Base-by-base conservation (phyloP, 2,329 filamentous ascomycete species). In the Ascochyta lentis region DNA sequence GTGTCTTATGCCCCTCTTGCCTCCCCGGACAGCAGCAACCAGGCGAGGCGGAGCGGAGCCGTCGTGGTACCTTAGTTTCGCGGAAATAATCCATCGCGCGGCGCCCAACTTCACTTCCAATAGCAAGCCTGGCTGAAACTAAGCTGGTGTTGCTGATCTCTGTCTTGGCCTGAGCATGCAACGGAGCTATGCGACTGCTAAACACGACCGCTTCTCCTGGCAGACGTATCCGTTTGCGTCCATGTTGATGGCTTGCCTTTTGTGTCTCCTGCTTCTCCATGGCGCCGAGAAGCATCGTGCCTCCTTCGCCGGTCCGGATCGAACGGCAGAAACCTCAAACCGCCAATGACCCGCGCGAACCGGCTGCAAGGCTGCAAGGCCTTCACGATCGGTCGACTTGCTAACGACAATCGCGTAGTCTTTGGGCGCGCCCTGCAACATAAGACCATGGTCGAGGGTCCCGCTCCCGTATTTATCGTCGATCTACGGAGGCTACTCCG, bases 121-220 rank as follows among this genome's bases (percentile, higher is more conserved):
- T 50, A 56, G 61, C 58, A 70, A 64, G 64, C 60, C 49, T 65
- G 61, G 63, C 67, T 70, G 69, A 69, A 71, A 70, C 69, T 16
- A 58, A 51, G 33, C 44, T 59, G 44, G 59, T 50, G 43, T 49
- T 58, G 63, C 53, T 61, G 63, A 66, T 67, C 65, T 48, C 38
- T 9, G 49, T 49, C 63, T 66, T 67, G 63, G 63, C 65, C 27
- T 48, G 45, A 50, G 45, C 54, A 54, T 33, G 40, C 41, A 39
- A 29, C 23, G 50, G 41, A 49, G 26, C 56, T 37, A 48, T 54
- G 39, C 43, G 54, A 38, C 33, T 49, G 43, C 42, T 50, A 38
- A 42, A 48, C 10, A 29, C 16, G 39, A 19, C 44, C 35, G 47
- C 23, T 22, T 13, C 52, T 50, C 46, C 57, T 54, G 47, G 49